These are phyloP conservation scores for Heliosperma pusillum DNA, from an alignment of 148 eudicot genomes.

Conservation along the genomic window DNA sequence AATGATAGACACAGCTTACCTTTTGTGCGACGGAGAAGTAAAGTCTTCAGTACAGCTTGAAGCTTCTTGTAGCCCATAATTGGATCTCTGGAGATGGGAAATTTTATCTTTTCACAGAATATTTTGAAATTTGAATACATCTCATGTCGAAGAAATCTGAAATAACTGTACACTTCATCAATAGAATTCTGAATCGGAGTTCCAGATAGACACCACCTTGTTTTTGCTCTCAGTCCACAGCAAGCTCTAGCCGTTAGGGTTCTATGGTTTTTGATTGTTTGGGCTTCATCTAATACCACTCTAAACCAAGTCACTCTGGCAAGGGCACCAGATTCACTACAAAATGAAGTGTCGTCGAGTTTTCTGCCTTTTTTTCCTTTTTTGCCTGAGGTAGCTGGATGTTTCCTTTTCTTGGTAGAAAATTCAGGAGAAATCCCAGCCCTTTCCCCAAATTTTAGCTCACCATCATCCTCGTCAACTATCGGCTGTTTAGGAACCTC, in stretches of 20 bases:
- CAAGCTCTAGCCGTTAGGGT: slow-evolving; percentile 95
- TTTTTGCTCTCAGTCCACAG: slow-evolving; percentile 92
- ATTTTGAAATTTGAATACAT: slow-evolving; percentile 66
- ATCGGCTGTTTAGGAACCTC: slow-evolving; percentile 93
- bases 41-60: slow-evolving; percentile 74
- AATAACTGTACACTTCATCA: slow-evolving; percentile 93
- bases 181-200: slow-evolving; percentile 94
- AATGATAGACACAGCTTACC: slow-evolving; percentile 40
- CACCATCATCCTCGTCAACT: slow-evolving; percentile 75
- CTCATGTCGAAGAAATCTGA: slow-evolving; percentile 82
- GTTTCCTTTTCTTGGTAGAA: slow-evolving; percentile 54
- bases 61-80: slow-evolving; percentile 84
- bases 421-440: slow-evolving; percentile 61
- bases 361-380: slow-evolving; percentile 72
- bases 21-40: slow-evolving; percentile 96
- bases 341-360: slow-evolving; percentile 44
- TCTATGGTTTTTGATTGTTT: slow-evolving; percentile 91
- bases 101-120: slow-evolving; percentile 56
- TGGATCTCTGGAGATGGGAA: slow-evolving; percentile 75
- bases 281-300: slow-evolving; percentile 97
- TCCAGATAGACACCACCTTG: slow-evolving; percentile 98
- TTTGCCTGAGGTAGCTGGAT: slow-evolving; percentile 34
- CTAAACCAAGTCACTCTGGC: slow-evolving; percentile 88
- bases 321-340: slow-evolving; percentile 62
- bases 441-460: slow-evolving; percentile 55